These are phyloP conservation scores for Alternaria dauci DNA, from an alignment of 2,329 filamentous ascomycete species.

Conservation along the genomic window DNA sequence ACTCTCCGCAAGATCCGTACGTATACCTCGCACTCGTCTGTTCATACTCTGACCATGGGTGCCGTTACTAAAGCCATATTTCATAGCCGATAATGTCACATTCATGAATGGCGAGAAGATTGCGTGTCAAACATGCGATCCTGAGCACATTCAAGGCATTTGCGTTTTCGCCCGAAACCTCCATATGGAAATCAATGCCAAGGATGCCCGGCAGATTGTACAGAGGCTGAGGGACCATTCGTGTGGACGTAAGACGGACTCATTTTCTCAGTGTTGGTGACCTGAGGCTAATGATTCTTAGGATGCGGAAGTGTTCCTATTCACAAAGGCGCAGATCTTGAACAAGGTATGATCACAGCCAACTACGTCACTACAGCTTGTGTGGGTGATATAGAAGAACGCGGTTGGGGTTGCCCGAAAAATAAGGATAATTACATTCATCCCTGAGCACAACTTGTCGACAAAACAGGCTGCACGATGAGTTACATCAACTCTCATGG, in stretches of 20 bases:
- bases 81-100: background rate
- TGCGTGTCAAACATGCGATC: background rate
- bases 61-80: background rate
- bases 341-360: background rate
- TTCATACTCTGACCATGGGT: background rate
- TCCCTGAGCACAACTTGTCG: background rate
- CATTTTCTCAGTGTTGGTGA: background rate
- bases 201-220: background rate
- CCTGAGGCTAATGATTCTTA: background rate
- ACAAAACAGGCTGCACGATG: background rate
- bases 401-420: background rate
- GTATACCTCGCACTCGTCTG: background rate
- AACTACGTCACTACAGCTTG: background rate
- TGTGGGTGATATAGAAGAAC: background rate
- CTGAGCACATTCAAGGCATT: background rate
- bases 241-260: slow-evolving; percentile 1
- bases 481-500: background rate
- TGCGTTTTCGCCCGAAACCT: background rate
- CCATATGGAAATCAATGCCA: background rate
- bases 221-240: background rate
- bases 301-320: background rate
- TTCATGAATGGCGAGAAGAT: background rate
- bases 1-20: background rate
- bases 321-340: background rate
- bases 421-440: background rate